These are phyloP conservation scores for Pythium plurisporium DNA, from an alignment of 352 stramenopile species.

Conservation along the genomic window DNA sequence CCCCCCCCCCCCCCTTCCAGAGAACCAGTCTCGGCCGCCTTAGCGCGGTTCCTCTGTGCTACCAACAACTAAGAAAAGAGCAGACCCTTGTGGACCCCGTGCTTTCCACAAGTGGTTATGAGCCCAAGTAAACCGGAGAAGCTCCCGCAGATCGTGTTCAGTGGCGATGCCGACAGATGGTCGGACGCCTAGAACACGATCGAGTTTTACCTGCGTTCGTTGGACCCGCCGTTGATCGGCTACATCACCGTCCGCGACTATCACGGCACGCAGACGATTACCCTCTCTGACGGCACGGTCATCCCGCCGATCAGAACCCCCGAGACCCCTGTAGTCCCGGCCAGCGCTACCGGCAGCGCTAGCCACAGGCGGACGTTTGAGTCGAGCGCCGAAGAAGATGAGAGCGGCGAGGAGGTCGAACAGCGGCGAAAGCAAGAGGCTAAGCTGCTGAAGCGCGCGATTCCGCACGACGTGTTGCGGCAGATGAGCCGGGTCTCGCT, in stretches of 20 bases:
- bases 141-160: constrained; percentile 1
- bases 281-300: not conserved
- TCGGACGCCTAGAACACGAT: not conserved
- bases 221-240: not conserved
- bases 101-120: constrained; percentile 4
- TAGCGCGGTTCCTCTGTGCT: not conserved
- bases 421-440: too few species aligned
- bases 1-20: not conserved
- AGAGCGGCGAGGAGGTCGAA: too few species aligned
- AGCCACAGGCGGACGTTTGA: too few species aligned
- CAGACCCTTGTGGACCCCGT: not conserved
- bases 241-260: not conserved
- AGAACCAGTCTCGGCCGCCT: not conserved
- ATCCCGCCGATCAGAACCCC: not conserved
- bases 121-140: constrained; percentile 1
- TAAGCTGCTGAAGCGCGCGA: not conserved
- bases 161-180: not conserved
- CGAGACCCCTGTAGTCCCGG: not conserved
- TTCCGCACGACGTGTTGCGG: not conserved
- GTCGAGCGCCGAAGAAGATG: too few species aligned
- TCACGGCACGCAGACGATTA: not conserved
- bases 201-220: not conserved
- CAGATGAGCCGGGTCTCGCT: not conserved
- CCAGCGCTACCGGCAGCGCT: not conserved
- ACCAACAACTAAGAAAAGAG: not conserved